Evolutionary conservation across 768 basidiomycete species (phyloP).

Genomic region (Russula compacta): DNA sequence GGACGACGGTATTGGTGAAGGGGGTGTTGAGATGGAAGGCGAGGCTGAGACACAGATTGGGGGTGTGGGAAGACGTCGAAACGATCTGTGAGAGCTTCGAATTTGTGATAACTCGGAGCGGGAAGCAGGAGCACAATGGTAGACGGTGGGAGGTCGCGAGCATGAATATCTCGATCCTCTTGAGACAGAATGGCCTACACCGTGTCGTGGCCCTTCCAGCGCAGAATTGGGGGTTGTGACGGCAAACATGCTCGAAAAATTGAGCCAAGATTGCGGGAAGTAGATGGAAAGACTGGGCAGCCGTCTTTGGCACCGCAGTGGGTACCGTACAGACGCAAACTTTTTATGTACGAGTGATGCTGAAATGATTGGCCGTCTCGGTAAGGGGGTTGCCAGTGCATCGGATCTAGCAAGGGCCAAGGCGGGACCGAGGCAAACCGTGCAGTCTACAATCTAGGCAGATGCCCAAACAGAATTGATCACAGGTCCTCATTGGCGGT

Average conservation of each 20-base stretch:
- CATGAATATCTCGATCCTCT: not conserved
- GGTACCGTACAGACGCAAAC: too few relatives aligned
- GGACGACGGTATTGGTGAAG: not conserved
- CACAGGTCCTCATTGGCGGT: too few relatives aligned
- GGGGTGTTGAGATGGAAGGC: not conserved
- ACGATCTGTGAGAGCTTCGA: not conserved
- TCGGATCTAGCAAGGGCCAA: not conserved
- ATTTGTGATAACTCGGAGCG: not conserved
- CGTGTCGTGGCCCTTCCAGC: not conserved
- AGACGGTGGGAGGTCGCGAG: not conserved
- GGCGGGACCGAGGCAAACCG: too few relatives aligned
- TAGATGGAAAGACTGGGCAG: not conserved
- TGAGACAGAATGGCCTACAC: not conserved
- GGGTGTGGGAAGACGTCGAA: slow-evolving; percentile 6
- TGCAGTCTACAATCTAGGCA: too few relatives aligned
- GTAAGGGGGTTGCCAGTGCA: too few relatives aligned
- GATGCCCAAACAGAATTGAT: too few relatives aligned
- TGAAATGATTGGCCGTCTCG: not conserved
- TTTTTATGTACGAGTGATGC: not conserved
- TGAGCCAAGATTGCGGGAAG: not conserved
- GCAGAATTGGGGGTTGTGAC: not conserved
- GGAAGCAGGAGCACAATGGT: not conserved
- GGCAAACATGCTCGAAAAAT: not conserved
- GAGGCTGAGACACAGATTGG: not conserved
- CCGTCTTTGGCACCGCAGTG: not conserved